phyloP scores from a whole-genome alignment of 306 rosid genomes.

The Castanea crenata region DNA sequence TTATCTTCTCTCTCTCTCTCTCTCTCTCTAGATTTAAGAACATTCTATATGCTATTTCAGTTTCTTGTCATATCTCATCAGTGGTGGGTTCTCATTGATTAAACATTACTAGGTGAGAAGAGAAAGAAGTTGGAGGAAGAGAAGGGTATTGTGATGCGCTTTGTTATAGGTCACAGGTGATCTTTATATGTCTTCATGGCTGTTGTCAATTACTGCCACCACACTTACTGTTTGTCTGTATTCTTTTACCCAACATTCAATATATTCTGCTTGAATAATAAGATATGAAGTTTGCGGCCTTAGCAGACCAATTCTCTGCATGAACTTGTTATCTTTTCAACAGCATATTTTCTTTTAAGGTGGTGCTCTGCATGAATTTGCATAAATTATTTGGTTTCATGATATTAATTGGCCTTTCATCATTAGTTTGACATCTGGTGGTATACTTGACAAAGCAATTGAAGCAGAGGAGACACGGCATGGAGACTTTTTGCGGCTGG shows the following conservation, averaged over 20 bases:
- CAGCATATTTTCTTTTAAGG: background rate
- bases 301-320: background rate
- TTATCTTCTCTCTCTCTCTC: background rate
- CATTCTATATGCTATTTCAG: background rate
- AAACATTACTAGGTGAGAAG: constrained; percentile 45
- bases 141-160: constrained; percentile 82
- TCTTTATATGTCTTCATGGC: constrained; percentile 14
- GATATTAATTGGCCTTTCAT: constrained; percentile 1
- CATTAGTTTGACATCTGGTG: constrained; percentile 68
- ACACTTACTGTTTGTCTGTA: background rate
- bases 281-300: background rate
- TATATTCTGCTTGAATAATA: background rate
- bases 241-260: background rate
- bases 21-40: background rate
- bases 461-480: constrained; percentile 78
- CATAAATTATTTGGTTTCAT: background rate
- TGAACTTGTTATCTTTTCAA: background rate
- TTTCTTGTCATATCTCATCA: constrained; percentile 27
- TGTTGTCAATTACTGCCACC: background rate
- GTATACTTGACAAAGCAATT: constrained; percentile 75
- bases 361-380: background rate
- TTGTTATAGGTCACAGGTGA: constrained; percentile 90
- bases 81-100: constrained; percentile 21
- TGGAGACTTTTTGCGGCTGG: constrained; percentile 84
- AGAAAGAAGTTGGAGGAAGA: constrained; percentile 83